phyloP scores from a whole-genome alignment of 1,284 basidiomycete genomes.

The Ustilago curta region DNA sequence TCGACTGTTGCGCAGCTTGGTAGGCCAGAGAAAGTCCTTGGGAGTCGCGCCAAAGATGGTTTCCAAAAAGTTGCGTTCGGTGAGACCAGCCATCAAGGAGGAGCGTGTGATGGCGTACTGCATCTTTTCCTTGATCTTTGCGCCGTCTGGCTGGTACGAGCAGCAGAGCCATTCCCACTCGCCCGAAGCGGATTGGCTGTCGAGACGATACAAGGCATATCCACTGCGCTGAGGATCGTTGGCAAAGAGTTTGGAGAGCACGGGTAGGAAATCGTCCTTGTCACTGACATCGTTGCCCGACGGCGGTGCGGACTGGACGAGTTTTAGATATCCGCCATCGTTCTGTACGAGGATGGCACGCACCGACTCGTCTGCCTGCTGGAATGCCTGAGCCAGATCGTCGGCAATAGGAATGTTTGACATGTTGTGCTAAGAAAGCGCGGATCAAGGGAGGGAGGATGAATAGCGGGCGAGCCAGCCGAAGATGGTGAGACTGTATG shows the following conservation, averaged over 20 bases:
- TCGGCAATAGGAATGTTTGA: constrained; percentile 50
- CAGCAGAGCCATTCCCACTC: constrained; percentile 63
- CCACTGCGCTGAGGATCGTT: constrained; percentile 56
- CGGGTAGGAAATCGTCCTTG: constrained; percentile 50
- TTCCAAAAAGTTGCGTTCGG: constrained; percentile 62
- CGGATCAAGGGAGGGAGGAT: neutral
- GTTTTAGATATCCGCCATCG: constrained; percentile 49
- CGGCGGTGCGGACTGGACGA: constrained; percentile 36
- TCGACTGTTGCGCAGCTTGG: constrained; percentile 57
- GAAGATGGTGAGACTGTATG: neutral
- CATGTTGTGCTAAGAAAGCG: constrained; percentile 19
- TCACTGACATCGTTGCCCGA: constrained; percentile 36
- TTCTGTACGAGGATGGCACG: constrained; percentile 59
- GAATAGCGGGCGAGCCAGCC: neutral
- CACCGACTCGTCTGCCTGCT: constrained; percentile 32
- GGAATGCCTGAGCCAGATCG: constrained; percentile 37
- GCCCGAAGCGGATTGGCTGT: constrained; percentile 57
- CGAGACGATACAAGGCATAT: constrained; percentile 60
- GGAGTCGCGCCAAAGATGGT: constrained; percentile 57
- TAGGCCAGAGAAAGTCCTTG: constrained; percentile 57
- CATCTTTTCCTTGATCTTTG: constrained; percentile 65
- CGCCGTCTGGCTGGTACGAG: constrained; percentile 61
- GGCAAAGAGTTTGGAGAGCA: constrained; percentile 51
- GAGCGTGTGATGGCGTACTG: constrained; percentile 58
- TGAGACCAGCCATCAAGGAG: constrained; percentile 52